Conservation (phyloP, 2,329 filamentous ascomycete species). For the Aureobasidium sp. region DNA sequence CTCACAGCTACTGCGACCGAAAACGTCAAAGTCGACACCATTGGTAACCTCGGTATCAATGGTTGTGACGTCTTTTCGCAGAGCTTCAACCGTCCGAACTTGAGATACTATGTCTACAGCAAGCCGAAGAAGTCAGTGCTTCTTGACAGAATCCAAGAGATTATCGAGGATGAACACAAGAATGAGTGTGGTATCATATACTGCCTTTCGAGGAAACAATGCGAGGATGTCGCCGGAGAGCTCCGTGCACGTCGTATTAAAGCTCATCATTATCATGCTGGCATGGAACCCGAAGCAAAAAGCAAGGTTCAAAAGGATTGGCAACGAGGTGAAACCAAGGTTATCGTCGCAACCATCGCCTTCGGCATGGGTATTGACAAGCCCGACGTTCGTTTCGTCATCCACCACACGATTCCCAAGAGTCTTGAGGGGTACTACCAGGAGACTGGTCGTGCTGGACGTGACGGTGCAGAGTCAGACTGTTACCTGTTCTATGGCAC, state of each 20-base stretch:
- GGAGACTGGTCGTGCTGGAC: slow-evolving; percentile 88
- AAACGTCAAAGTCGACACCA: slow-evolving; percentile 86
- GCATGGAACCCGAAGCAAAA: slow-evolving; percentile 61
- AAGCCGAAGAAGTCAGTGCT: slow-evolving; percentile 56
- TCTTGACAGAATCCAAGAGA: slow-evolving; percentile 47
- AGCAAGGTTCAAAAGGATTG: slow-evolving; percentile 65
- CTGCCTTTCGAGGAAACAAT: slow-evolving; percentile 74
- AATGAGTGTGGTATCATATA: slow-evolving; percentile 86
- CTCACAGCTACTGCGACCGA: slow-evolving; percentile 91
- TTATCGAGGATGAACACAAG: slow-evolving; percentile 63
- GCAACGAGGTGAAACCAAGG: slow-evolving; percentile 71
- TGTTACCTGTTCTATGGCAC: slow-evolving; percentile 89
- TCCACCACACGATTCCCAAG: slow-evolving; percentile 88
- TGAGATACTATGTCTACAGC: slow-evolving; percentile 73
- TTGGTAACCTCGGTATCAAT: slow-evolving; percentile 78
- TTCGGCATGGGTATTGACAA: slow-evolving; percentile 99
- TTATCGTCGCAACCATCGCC: slow-evolving; percentile 95
- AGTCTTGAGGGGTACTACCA: slow-evolving; percentile 98
- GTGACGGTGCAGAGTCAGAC: slow-evolving; percentile 77
- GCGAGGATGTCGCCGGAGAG: slow-evolving; percentile 68
- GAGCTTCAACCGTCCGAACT: slow-evolving; percentile 94
- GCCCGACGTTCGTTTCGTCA: slow-evolving; percentile 88
- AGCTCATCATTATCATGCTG: slow-evolving; percentile 81
- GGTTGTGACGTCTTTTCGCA: slow-evolving; percentile 74
- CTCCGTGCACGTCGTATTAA: slow-evolving; percentile 59